phyloP scores from a whole-genome alignment of 2,329 filamentous ascomycete species.

The Capronia coronata region DNA sequence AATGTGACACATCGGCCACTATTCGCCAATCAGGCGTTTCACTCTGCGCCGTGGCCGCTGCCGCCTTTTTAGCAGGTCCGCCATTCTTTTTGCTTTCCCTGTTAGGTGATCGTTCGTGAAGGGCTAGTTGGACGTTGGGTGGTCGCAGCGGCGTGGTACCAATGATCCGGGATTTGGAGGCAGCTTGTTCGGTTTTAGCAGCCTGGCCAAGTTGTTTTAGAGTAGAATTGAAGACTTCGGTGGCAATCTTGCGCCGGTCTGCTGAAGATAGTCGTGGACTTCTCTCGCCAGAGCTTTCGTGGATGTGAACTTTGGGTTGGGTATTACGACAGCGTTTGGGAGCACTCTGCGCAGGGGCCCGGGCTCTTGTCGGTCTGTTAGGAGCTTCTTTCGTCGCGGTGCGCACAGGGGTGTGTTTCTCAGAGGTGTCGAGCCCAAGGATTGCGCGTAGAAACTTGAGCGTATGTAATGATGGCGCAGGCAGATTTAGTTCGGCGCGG shows the following conservation, averaged over 20 bases:
- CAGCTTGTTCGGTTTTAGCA: slow-evolving; percentile 13
- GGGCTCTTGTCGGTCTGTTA: slow-evolving; percentile 11
- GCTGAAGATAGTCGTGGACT: slow-evolving; percentile 4
- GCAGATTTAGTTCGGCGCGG: slow-evolving; percentile 14
- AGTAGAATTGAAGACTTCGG: slow-evolving; percentile 42
- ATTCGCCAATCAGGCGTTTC: slow-evolving; percentile 14
- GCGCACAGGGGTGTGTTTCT: neutral
- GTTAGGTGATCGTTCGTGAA: slow-evolving; percentile 33
- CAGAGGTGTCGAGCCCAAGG: slow-evolving; percentile 6
- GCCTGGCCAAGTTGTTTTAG: slow-evolving; percentile 40
- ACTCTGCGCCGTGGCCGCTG: neutral
- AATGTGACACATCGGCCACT: slow-evolving; percentile 37
- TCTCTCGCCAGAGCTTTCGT: slow-evolving; percentile 4
- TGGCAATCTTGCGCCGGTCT: slow-evolving; percentile 39
- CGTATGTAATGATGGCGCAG: slow-evolving; percentile 14
- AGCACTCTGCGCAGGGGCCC: slow-evolving; percentile 28
- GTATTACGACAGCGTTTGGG: slow-evolving; percentile 4
- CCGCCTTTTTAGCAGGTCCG: slow-evolving; percentile 16
- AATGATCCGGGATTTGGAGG: slow-evolving; percentile 1
- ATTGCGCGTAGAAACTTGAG: slow-evolving; percentile 16
- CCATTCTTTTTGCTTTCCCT: slow-evolving; percentile 22
- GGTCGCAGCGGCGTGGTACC: neutral
- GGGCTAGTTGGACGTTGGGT: slow-evolving; percentile 18
- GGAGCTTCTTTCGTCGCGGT: neutral
- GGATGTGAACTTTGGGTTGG: slow-evolving; percentile 10